Percentiles rank a stretch among this genome's conserved stretches.
These are phyloP conservation scores for Globisporangium mamillatum DNA, from an alignment of 352 stramenopile species.

Conservation along the genomic window DNA sequence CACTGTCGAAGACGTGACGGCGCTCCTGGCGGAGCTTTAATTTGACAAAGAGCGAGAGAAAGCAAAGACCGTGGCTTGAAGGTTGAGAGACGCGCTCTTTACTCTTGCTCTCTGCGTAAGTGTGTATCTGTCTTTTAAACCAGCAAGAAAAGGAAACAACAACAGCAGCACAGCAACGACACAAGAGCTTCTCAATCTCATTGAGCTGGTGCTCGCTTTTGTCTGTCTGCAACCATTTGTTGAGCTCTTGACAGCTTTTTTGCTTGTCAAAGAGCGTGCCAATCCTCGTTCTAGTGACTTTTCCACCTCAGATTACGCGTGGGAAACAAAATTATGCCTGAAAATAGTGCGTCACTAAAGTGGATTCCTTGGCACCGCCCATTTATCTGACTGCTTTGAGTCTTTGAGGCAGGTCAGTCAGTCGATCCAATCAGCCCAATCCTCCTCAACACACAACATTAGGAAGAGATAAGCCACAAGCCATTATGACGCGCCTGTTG, in stretches of 20 bases:
- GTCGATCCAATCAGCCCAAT: background rate
- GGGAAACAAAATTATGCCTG: too few species aligned
- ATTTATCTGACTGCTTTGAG: too few species aligned
- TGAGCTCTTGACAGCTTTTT: background rate
- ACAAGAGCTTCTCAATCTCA: too few species aligned
- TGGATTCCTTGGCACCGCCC: too few species aligned
- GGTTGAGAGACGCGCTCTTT: background rate
- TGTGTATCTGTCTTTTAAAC: constrained; percentile 7
- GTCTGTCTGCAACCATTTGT: too few species aligned
- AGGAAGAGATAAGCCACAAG: background rate
- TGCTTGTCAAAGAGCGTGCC: background rate
- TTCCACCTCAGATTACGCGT: too few species aligned
- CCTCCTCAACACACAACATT: background rate
- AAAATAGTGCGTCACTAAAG: background rate
- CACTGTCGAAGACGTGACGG: constrained; percentile 83
- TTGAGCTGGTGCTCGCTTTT: too few species aligned
- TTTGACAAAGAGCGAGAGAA: background rate
- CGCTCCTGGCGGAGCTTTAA: constrained; percentile 66
- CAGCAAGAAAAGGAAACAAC: background rate
- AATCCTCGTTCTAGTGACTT: background rate
- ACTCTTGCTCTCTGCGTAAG: background rate
- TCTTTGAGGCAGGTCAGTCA: background rate
- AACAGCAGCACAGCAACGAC: too few species aligned
- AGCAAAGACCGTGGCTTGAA: background rate
- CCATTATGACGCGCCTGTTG: constrained; percentile 16